Evolutionary conservation across 2,329 filamentous ascomycete species (phyloP).

Genomic region (Cucurbitaria berberidis): DNA sequence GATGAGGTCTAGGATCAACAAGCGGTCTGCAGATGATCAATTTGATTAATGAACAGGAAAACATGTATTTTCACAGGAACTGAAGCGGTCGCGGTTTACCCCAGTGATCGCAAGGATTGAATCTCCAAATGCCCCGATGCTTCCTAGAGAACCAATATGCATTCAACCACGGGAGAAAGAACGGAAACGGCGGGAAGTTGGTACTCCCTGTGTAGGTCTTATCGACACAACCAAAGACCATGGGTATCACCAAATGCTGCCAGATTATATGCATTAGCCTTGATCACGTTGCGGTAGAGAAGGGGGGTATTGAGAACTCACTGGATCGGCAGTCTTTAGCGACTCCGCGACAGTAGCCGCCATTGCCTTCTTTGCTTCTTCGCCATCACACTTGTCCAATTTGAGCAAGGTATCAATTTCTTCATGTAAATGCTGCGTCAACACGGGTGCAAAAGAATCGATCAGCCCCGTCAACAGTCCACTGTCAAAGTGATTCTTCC

Average conservation of each 20-base stretch:
- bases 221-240: conserved; percentile 45
- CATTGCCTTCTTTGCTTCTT: conserved; percentile 9
- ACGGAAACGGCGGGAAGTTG: conserved; percentile 43
- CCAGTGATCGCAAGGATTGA: conserved; percentile 45
- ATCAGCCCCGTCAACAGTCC: conserved; percentile 15
- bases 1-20: background rate
- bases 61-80: too few relatives aligned
- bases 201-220: conserved; percentile 39
- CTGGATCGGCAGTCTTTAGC: conserved; percentile 9
- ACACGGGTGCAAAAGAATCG: conserved; percentile 18
- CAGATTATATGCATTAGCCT: background rate
- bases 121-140: conserved; percentile 42
- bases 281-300: background rate
- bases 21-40: conserved; percentile 12
- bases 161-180: conserved; percentile 45
- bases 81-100: conserved; percentile 34
- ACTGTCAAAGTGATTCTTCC: conserved; percentile 13
- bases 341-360: conserved; percentile 3
- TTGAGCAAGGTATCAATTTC: conserved; percentile 26
- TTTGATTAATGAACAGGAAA: too few relatives aligned
- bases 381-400: conserved; percentile 21
- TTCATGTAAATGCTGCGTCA: conserved; percentile 27
- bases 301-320: background rate
- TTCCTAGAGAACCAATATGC: conserved; percentile 40
- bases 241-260: conserved; percentile 31